Evolutionary conservation across 352 stramenopile species (phyloP).

Genomic region (Globisporangium splendens): DNA sequence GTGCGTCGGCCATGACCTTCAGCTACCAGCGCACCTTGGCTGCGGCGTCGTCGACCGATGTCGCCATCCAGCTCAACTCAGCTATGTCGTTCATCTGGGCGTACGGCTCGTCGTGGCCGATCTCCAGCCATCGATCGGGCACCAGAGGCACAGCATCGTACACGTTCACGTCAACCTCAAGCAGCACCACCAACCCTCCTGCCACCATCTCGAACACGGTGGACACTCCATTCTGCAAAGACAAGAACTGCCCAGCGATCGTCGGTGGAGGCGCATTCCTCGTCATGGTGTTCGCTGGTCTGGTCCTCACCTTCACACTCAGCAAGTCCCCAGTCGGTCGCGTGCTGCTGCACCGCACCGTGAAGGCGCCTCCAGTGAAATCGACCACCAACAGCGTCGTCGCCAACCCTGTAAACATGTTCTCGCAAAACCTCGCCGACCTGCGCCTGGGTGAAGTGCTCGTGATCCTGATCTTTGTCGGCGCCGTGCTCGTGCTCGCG

Average conservation of each 20-base stretch:
- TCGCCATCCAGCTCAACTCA: conserved; percentile 35
- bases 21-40: conserved; percentile 65
- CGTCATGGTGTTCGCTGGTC: conserved; percentile 39
- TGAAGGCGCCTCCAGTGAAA: neutral
- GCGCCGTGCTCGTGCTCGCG: conserved; percentile 27
- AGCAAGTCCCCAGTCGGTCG: neutral
- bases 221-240: conserved; percentile 1
- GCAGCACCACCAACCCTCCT: conserved; percentile 15
- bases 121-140: conserved; percentile 37
- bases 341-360: conserved; percentile 3
- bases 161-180: conserved; percentile 31
- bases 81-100: conserved; percentile 53
- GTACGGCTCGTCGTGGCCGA: conserved; percentile 62
- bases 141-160: conserved; percentile 52
- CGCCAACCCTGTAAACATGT: conserved; percentile 32
- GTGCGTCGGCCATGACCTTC: conserved; percentile 50
- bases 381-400: conserved; percentile 43
- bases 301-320: neutral
- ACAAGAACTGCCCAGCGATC: conserved; percentile 61
- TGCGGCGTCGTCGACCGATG: conserved; percentile 37
- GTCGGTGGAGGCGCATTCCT: conserved; percentile 34
- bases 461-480: conserved; percentile 48
- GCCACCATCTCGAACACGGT: too few relatives aligned
- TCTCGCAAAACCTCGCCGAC: conserved; percentile 55
- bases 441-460: conserved; percentile 58